A percentile compares a stretch with the other conserved stretches of the same genome.
Conservation (phyloP, 768 basidiomycete genomes). For the Clavaria fumosa region DNA sequence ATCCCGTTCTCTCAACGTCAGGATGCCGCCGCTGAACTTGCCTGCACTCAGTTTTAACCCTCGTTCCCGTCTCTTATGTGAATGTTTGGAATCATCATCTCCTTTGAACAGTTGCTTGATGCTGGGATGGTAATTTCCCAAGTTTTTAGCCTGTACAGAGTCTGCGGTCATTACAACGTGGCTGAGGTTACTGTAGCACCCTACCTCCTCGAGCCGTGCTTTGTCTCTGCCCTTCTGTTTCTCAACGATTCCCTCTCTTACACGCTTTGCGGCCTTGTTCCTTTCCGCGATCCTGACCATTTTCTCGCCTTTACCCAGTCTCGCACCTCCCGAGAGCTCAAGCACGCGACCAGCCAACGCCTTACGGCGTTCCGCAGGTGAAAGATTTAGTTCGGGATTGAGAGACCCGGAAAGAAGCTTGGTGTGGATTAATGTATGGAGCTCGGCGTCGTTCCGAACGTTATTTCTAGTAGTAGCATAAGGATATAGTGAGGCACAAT, state of each 20-base stretch:
- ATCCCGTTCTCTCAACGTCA: slow-evolving; percentile 50
- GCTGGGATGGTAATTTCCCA: slow-evolving; percentile 74
- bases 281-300: slow-evolving; percentile 43
- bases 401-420: slow-evolving; percentile 62
- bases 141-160: slow-evolving; percentile 49
- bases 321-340: slow-evolving; percentile 52
- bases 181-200: slow-evolving; percentile 4
- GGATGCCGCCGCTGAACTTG: slow-evolving; percentile 51
- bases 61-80: slow-evolving; percentile 36
- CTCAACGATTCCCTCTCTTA: slow-evolving; percentile 50
- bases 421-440: slow-evolving; percentile 71
- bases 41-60: slow-evolving; percentile 73
- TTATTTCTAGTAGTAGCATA: slow-evolving; percentile 48
- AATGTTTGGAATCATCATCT: slow-evolving; percentile 14
- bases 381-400: slow-evolving; percentile 41
- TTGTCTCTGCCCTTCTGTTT: slow-evolving; percentile 44
- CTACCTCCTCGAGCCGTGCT: slow-evolving; percentile 54
- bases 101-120: slow-evolving; percentile 52
- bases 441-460: slow-evolving; percentile 57
- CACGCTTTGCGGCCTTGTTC: slow-evolving; percentile 53
- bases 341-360: slow-evolving; percentile 65
- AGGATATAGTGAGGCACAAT: neutral
- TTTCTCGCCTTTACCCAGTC: slow-evolving; percentile 62
- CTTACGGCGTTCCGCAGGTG: slow-evolving; percentile 53
- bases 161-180: slow-evolving; percentile 8